Base-by-base conservation (phyloP, 805 yeast species). In the Lipomyces kockii region DNA sequence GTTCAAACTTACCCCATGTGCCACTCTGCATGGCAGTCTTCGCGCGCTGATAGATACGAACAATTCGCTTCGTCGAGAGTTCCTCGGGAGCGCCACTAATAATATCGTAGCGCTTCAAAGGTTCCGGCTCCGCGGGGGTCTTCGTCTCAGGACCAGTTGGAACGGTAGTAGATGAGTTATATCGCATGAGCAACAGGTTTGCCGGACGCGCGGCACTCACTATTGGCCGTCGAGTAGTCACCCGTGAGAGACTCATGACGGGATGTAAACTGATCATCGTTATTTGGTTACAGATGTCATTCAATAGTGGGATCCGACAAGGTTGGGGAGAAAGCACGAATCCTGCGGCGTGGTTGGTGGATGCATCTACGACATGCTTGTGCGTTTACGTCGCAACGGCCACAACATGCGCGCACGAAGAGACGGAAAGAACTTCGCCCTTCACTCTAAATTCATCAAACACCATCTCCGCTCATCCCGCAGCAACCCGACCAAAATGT, bases 11-110 rank as follows among this genome's bases (percentile, higher is more conserved):
- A 60, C 79, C 80, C 71, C 74, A 72, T 22, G 74, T 74, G 12
- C 93, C 91, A 46, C 91, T 86, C 80, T 91, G 97, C 20, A 93
- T 91, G 51, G 97, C 96, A 17, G 91, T 83, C 79, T 89, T 89
- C 69, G 92, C 79, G 76, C 89, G 92, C 78, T 88, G 85, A 79
- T 83, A 91, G 76, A 91, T 91, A 77, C 94, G 85, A 5, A 89
- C 96, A 29, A 87, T 83, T 78, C 97, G 84, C 64, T 83, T 81
- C 25, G 86, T 80, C 62, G 79, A 71, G 60, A 89, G 79, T 64
- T 87, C 94, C 56, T 76, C 76, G 62, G 97, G 97, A 11, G 97
- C 96, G 14, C 97, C 97, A 66, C 89, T 85, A 64, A 88, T 80
- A 46, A 86, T 69, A 77, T 90, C 92, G 74, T 86, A 59, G 22